Percentiles rank a stretch among this genome's conserved stretches.
Conservation (phyloP, 2,329 filamentous ascomycete genomes). For the Arachnopeziza araneosa region DNA sequence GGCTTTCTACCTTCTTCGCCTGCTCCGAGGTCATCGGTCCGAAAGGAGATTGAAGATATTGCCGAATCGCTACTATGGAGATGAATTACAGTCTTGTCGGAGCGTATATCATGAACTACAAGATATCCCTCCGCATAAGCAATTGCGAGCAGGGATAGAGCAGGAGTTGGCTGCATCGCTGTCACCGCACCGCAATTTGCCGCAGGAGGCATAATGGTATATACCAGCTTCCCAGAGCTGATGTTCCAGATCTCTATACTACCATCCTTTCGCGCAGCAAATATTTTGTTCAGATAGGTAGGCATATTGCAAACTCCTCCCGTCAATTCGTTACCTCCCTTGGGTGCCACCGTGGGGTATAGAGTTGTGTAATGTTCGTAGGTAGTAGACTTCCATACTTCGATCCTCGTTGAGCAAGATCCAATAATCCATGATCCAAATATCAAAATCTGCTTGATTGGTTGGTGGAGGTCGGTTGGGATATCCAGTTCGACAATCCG, state of each 20-base stretch:
- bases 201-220: conserved; percentile 76
- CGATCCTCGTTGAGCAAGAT: conserved; percentile 67
- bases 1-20: conserved; percentile 79
- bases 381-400: conserved; percentile 82
- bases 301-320: conserved; percentile 82
- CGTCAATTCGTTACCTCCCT: conserved; percentile 63
- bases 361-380: conserved; percentile 90
- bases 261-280: conserved; percentile 81
- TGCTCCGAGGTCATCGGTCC: conserved; percentile 82
- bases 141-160: conserved; percentile 79
- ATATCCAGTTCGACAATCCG: conserved; percentile 70
- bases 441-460: conserved; percentile 70
- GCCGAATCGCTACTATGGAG: conserved; percentile 62
- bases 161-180: conserved; percentile 77
- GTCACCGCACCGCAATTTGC: conserved; percentile 75
- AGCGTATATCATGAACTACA: conserved; percentile 74
- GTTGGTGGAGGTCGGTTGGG: conserved; percentile 60
- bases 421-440: conserved; percentile 91
- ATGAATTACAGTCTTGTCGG: conserved; percentile 66
- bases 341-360: conserved; percentile 46
- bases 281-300: conserved; percentile 93
- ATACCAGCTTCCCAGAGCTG: conserved; percentile 83
- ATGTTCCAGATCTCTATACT: conserved; percentile 97
- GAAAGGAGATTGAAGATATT: conserved; percentile 81
- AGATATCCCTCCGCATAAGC: conserved; percentile 77